Percentiles rank a stretch among this genome's conserved stretches.
Conservation (phyloP, 2,329 filamentous ascomycete species). For the Xylaria polymorpha region DNA sequence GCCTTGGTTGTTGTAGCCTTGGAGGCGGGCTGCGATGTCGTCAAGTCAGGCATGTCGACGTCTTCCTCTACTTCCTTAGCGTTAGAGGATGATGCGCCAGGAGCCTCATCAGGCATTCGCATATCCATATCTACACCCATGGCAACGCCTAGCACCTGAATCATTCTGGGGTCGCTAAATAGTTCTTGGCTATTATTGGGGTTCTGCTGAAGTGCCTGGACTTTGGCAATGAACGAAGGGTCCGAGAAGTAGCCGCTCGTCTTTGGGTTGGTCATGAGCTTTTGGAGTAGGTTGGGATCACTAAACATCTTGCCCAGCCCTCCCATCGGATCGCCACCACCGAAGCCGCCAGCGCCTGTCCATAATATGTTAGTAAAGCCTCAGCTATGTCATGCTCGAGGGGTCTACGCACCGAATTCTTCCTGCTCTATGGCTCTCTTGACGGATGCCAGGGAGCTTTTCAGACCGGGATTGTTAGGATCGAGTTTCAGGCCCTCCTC, state of each 20-base stretch:
- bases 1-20: constrained; percentile 63
- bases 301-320: constrained; percentile 94
- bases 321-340: constrained; percentile 73
- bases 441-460: constrained; percentile 85
- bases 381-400: background rate
- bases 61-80: constrained; percentile 73
- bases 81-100: constrained; percentile 44
- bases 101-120: constrained; percentile 52
- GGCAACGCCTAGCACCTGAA: constrained; percentile 92
- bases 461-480: constrained; percentile 89
- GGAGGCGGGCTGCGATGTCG: constrained; percentile 57
- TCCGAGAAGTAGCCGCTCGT: constrained; percentile 85
- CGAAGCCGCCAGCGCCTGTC: constrained; percentile 55
- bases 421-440: constrained; percentile 89
- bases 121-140: constrained; percentile 94
- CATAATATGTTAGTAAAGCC: constrained; percentile 27
- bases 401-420: constrained; percentile 53
- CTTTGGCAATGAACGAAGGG: constrained; percentile 87
- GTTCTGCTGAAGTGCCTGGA: constrained; percentile 84
- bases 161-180: constrained; percentile 89
- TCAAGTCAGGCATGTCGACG: constrained; percentile 78
- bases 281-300: constrained; percentile 88
- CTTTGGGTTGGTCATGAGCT: constrained; percentile 95
- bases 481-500: constrained; percentile 95
- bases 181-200: constrained; percentile 81